Evolutionary conservation across 257 asterid genomes (phyloP).

Genomic region (Solanum infundibuliforme): DNA sequence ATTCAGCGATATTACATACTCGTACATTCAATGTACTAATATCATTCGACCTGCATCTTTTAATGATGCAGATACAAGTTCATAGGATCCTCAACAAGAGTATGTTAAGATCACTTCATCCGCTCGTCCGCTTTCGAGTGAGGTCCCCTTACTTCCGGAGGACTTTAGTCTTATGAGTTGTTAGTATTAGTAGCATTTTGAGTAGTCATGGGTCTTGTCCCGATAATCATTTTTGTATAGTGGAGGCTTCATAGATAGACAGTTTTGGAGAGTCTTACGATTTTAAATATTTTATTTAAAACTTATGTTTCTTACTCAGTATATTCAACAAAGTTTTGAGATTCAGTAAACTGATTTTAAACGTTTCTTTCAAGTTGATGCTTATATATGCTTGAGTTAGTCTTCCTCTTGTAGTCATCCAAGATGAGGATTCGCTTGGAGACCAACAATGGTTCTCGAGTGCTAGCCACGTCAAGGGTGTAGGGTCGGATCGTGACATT

Average conservation of each 20-base stretch:
- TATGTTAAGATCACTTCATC: no score
- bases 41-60: neutral
- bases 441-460: neutral
- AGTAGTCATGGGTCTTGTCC: neutral
- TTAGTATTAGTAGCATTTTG: no score
- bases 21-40: no score
- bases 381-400: neutral
- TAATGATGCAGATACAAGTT: neutral
- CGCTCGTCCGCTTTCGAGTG: no score
- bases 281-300: no score
- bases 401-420: neutral
- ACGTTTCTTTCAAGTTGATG: no score
- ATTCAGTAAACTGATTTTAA: no score
- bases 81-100: no score
- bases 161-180: no score
- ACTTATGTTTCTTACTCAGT: neutral
- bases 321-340: no score
- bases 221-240: no score
- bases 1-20: neutral
- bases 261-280: neutral
- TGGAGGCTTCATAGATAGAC: neutral
- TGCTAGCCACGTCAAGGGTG: neutral
- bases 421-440: accelerated
- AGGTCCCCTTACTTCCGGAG: neutral
- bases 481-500: neutral